These are phyloP conservation scores for Dendrostoma leiphaemia DNA, from an alignment of 2,329 filamentous ascomycete species.

Conservation along the genomic window DNA sequence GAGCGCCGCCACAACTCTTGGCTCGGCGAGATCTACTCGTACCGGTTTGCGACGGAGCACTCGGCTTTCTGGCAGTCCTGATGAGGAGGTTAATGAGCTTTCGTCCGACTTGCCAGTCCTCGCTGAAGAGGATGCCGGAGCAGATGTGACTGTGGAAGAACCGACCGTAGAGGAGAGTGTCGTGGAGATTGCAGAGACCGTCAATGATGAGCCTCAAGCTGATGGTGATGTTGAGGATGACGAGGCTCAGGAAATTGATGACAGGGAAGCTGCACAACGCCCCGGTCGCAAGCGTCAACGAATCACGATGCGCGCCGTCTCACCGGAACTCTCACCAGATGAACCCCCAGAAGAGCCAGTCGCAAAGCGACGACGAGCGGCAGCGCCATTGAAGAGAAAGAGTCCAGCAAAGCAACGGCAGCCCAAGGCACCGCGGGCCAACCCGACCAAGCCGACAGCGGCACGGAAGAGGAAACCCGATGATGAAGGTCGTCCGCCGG, in stretches of 20 bases:
- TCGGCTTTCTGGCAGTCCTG: constrained; percentile 8
- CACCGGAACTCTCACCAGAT: constrained; percentile 41
- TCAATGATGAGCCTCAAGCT: constrained; percentile 20
- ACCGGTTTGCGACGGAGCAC: constrained; percentile 20
- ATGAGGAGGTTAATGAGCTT: constrained; percentile 27
- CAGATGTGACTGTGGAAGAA: background rate
- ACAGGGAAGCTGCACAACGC: constrained; percentile 38
- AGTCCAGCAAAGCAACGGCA: constrained; percentile 43
- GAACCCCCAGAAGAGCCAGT: constrained; percentile 31
- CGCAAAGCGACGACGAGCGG: constrained; percentile 37
- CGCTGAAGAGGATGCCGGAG: background rate
- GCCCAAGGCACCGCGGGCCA: constrained; percentile 20
- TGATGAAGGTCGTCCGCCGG: constrained; percentile 10
- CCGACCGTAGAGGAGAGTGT: background rate
- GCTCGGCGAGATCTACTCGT: constrained; percentile 31
- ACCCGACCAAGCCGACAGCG: constrained; percentile 9
- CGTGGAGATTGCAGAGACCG: constrained; percentile 14
- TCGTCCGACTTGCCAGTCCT: constrained; percentile 23
- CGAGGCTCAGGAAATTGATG: constrained; percentile 43
- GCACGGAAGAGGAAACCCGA: constrained; percentile 19
- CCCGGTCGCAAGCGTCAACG: constrained; percentile 44
- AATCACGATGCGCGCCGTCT: constrained; percentile 33
- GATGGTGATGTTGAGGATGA: constrained; percentile 23
- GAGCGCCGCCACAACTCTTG: constrained; percentile 29
- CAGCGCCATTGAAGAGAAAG: constrained; percentile 24